Evolutionary conservation across 2,329 filamentous ascomycete genomes (phyloP).

Genomic region (Neocatenulostroma microsporum): DNA sequence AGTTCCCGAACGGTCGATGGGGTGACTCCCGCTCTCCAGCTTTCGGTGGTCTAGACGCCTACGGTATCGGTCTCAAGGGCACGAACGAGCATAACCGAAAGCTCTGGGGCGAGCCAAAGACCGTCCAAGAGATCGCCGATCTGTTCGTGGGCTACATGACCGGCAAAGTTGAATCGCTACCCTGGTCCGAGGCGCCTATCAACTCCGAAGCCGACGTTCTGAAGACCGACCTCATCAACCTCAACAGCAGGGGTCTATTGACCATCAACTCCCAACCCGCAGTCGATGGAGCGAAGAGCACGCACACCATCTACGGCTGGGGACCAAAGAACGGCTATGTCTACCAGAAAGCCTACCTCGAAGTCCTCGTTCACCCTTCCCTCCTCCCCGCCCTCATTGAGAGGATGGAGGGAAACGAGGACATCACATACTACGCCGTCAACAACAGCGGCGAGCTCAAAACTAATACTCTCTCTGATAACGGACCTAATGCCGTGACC

Average conservation of each 20-base stretch:
- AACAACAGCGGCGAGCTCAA: conserved; percentile 73
- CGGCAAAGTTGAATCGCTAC: conserved; percentile 70
- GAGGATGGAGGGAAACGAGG: conserved; percentile 67
- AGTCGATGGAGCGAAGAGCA: conserved; percentile 82
- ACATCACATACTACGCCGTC: conserved; percentile 91
- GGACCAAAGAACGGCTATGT: conserved; percentile 92
- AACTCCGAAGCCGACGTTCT: conserved; percentile 74
- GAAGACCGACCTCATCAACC: conserved; percentile 63
- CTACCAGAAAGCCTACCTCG: conserved; percentile 96
- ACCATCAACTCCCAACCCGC: conserved; percentile 98
- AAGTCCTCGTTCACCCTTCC: conserved; percentile 76
- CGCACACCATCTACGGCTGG: conserved; percentile 83
- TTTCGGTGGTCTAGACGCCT: conserved; percentile 89
- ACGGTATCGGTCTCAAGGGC: conserved; percentile 86
- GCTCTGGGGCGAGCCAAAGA: conserved; percentile 81
- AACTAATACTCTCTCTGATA: conserved; percentile 76
- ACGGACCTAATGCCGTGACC: conserved; percentile 93
- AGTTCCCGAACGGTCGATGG: conserved; percentile 98
- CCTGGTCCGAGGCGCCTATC: conserved; percentile 90
- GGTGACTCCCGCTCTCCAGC: conserved; percentile 93
- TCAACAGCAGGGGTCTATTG: conserved; percentile 80
- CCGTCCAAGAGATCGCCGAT: conserved; percentile 68
- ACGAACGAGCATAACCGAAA: conserved; percentile 94
- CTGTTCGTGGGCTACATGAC: conserved; percentile 81
- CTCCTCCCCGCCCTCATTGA: conserved; percentile 68